Evolutionary conservation across 352 stramenopile species (phyloP).

Genomic region (Lagenidium sp.): DNA sequence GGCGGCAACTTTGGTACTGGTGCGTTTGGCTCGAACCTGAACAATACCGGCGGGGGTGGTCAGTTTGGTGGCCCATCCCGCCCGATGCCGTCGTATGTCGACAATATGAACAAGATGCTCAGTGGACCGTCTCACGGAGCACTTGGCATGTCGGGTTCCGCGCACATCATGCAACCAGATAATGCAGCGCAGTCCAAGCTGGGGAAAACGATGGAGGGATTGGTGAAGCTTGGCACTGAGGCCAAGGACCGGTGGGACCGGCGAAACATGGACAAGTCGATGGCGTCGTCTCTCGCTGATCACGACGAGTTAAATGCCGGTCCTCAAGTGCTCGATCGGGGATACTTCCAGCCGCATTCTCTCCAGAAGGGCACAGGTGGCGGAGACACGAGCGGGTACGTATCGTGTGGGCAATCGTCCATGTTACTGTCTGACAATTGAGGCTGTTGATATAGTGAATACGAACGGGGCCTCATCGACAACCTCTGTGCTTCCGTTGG

Average conservation of each 20-base stretch:
- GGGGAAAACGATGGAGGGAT: constrained; percentile 61
- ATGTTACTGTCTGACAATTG: neutral
- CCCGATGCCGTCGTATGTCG: constrained; percentile 26
- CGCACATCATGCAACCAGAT: neutral
- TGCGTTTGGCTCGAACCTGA: constrained; percentile 12
- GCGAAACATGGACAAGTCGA: constrained; percentile 87
- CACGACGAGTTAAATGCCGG: constrained; percentile 74
- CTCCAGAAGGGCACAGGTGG: constrained; percentile 44
- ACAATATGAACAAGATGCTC: constrained; percentile 57
- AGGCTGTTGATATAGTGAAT: constrained; percentile 32
- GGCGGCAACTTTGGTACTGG: constrained; percentile 17
- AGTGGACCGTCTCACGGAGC: constrained; percentile 6
- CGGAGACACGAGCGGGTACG: constrained; percentile 67
- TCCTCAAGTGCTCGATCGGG: constrained; percentile 54
- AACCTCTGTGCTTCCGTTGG: constrained; percentile 69
- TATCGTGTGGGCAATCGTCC: neutral
- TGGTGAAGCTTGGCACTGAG: constrained; percentile 78
- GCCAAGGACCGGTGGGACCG: constrained; percentile 78
- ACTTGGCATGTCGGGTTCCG: neutral
- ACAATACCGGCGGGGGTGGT: no score
- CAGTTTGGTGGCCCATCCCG: no score
- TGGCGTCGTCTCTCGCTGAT: constrained; percentile 81
- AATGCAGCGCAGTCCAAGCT: constrained; percentile 36
- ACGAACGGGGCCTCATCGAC: constrained; percentile 82
- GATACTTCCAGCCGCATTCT: constrained; percentile 61